Evolutionary conservation across 495 filamentous ascomycete species (phyloP).

Genomic region (Aspergillus ellipticus): DNA sequence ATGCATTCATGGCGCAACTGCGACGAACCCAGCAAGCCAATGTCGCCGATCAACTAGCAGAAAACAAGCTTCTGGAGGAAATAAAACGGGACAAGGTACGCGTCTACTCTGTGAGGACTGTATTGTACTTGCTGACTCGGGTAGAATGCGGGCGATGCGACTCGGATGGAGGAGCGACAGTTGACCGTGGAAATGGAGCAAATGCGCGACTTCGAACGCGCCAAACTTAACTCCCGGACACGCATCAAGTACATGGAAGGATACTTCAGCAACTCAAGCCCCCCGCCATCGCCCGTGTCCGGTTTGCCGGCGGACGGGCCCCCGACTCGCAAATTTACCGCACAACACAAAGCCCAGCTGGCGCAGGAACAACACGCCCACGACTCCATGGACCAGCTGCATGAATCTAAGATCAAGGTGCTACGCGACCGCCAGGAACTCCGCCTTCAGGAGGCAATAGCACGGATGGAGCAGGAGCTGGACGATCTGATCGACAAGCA

Average conservation of each 20-base stretch:
- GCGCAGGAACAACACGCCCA: constrained; percentile 67
- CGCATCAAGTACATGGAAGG: constrained; percentile 77
- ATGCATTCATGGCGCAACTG: constrained; percentile 28
- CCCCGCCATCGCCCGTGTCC: constrained; percentile 32
- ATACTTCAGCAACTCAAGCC: constrained; percentile 61
- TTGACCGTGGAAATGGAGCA: constrained; percentile 66
- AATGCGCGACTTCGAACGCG: constrained; percentile 54
- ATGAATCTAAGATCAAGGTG: constrained; percentile 73
- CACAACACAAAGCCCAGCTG: constrained; percentile 53
- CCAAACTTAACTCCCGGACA: constrained; percentile 57
- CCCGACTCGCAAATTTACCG: constrained; percentile 30
- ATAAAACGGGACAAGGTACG: constrained; percentile 52
- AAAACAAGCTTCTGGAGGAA: constrained; percentile 42
- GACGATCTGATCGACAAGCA: constrained; percentile 50
- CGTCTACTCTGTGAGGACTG: constrained; percentile 25
- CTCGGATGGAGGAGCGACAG: constrained; percentile 69
- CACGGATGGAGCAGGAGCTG: constrained; percentile 63
- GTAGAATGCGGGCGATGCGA: constrained; percentile 45
- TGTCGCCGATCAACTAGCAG: constrained; percentile 25
- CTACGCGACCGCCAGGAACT: constrained; percentile 73
- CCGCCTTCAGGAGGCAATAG: constrained; percentile 60
- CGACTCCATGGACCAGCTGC: constrained; percentile 66
- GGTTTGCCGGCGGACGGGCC: constrained; percentile 18
- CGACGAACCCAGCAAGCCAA: constrained; percentile 33
- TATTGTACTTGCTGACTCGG: constrained; percentile 36